These are phyloP conservation scores for Alternaria brassicicola DNA, from an alignment of 2,329 filamentous ascomycete genomes.

Conservation along the genomic window DNA sequence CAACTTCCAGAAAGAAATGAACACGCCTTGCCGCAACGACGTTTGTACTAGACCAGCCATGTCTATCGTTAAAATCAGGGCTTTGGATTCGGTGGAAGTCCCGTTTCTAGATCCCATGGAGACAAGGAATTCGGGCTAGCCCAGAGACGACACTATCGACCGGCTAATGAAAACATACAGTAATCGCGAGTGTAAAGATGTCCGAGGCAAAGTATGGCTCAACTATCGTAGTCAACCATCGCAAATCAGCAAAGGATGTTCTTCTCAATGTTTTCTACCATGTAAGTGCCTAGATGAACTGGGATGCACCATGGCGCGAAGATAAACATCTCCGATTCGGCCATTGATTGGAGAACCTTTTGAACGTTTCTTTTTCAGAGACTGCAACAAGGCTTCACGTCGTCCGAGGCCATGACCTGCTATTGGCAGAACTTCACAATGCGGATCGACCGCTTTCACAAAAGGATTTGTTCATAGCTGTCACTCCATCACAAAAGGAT, in stretches of 20 bases:
- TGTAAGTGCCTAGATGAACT: not conserved
- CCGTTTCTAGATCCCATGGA: too few relatives aligned
- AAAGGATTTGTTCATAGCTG: too few relatives aligned
- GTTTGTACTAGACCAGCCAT: not conserved
- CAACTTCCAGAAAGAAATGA: accelerated
- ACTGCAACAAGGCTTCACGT: not conserved
- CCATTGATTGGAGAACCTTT: not conserved
- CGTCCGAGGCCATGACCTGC: not conserved
- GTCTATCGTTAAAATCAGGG: not conserved
- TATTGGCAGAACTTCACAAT: not conserved
- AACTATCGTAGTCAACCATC: not conserved
- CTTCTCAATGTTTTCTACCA: not conserved
- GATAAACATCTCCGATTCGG: not conserved
- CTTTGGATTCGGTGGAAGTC: too few relatives aligned
- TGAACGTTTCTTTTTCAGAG: not conserved
- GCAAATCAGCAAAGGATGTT: not conserved
- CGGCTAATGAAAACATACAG: not conserved
- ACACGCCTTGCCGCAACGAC: not conserved
- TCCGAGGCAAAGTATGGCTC: not conserved
- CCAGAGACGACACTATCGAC: not conserved
- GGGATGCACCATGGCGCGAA: not conserved
- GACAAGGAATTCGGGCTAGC: too few relatives aligned
- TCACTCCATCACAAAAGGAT: too few relatives aligned
- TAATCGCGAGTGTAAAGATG: not conserved
- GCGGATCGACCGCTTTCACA: too few relatives aligned